Evolutionary conservation across 805 yeast species (phyloP).

Genomic region (Candida loeiensis): DNA sequence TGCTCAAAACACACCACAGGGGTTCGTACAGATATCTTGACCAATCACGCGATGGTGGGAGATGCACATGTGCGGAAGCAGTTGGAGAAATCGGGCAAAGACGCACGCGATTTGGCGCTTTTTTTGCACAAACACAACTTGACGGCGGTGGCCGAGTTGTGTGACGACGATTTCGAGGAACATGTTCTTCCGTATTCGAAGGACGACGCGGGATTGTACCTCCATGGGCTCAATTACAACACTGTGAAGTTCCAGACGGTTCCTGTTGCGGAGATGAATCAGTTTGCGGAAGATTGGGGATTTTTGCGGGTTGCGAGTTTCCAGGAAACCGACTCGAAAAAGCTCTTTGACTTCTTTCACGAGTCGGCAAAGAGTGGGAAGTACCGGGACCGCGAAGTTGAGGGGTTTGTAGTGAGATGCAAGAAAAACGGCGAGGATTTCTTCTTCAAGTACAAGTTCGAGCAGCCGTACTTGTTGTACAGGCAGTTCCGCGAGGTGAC

Average conservation of each 20-base stretch:
- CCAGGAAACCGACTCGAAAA: slow-evolving; percentile 32
- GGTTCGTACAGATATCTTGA: slow-evolving; percentile 43
- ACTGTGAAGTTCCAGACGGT: slow-evolving; percentile 59
- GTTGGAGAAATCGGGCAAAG: slow-evolving; percentile 37
- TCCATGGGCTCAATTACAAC: slow-evolving; percentile 85
- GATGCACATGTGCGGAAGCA: slow-evolving; percentile 55
- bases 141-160: slow-evolving; percentile 89
- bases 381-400: slow-evolving; percentile 69
- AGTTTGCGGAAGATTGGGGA: slow-evolving; percentile 66
- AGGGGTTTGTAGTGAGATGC: slow-evolving; percentile 90
- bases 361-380: slow-evolving; percentile 62
- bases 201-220: slow-evolving; percentile 73
- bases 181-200: slow-evolving; percentile 75
- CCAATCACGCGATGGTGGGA: slow-evolving; percentile 77
- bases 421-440: slow-evolving; percentile 42
- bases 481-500: slow-evolving; percentile 90
- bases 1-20: slow-evolving; percentile 94
- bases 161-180: slow-evolving; percentile 92
- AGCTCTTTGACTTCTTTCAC: slow-evolving; percentile 51
- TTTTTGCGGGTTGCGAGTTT: slow-evolving; percentile 58
- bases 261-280: slow-evolving; percentile 55
- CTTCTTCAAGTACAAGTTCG: slow-evolving; percentile 91
- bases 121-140: slow-evolving; percentile 47
- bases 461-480: slow-evolving; percentile 89
- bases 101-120: slow-evolving; percentile 51